Base-by-base conservation (phyloP, 805 yeast species). In the Candida germanica region DNA sequence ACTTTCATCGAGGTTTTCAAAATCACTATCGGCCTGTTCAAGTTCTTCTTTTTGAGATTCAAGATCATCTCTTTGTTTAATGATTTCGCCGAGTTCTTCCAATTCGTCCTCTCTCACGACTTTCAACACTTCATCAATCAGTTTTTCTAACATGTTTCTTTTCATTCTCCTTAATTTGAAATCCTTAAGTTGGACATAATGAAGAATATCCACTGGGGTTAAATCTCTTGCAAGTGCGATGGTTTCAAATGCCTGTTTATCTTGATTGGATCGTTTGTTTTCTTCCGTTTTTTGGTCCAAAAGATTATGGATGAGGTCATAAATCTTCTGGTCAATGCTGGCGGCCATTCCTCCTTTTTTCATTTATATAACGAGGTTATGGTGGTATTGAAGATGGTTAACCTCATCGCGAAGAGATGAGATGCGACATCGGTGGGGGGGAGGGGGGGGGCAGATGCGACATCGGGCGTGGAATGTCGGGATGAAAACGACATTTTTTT, bases 141-240 rank as follows among this genome's bases (percentile, higher is more conserved):
- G 69, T 45, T 79, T 77, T 43, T 79, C 82, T 36, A 89, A 57
- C 7, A 73, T 59, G 6, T 69, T 73, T 39, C 77, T 77, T 56
- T 88, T 89, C 48, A 80, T 77, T 40, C 97, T 65, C 39, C 75
- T 72, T 48, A 88, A 64, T 21, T 81, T 74, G 25, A 78, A 61
- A 43, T 87, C 95, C 32, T 79, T 77, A 21, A 68, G 56, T 49
- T 83, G 87, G 11, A 79, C 78, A 40, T 69, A 79, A 7, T 69
- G 64, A n/a, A 79, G 49, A 2, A 80, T 71, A 36, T 82, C 84
- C 6, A 61, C 45, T 2, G 64, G 51, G 7, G 60, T 65, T 32
- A 83, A 58, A 45, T 83, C 83, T 46, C 71, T 70, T 1, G 88
- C 93, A 19, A 80, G 62, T 3, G 80, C 83, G 34, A 80, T 66